Percentiles rank a stretch among this genome's conserved stretches.
Evolutionary conservation across 2,329 filamentous ascomycete genomes (phyloP).

Genomic region (Aspergillus fumigatus): DNA sequence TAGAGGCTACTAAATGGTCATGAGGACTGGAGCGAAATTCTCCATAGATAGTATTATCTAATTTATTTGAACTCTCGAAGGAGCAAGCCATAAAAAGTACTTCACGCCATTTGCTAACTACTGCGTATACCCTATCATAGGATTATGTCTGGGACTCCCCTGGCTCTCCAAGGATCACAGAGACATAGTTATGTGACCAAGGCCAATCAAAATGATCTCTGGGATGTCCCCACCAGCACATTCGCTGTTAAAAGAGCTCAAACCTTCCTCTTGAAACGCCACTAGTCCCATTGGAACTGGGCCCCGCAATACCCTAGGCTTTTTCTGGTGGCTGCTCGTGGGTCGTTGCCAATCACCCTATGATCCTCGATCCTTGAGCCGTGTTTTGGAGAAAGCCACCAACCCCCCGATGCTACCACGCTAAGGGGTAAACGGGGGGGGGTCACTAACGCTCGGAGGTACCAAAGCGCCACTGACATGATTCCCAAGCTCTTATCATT

Average conservation of each 20-base stretch:
- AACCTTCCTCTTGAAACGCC: constrained; percentile 17
- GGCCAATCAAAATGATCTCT: background rate
- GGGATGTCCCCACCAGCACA: background rate
- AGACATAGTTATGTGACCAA: background rate
- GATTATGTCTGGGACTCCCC: background rate
- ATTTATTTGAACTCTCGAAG: too few species aligned
- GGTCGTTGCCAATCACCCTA: constrained; percentile 9
- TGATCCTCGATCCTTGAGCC: constrained; percentile 7
- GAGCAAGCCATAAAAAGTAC: background rate
- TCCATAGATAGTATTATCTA: too few species aligned
- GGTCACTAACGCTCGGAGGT: too few species aligned
- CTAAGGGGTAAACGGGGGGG: too few species aligned
- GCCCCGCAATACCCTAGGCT: constrained; percentile 7
- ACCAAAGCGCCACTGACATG: background rate
- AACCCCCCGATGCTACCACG: background rate
- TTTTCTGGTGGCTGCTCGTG: constrained; percentile 8
- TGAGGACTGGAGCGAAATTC: background rate
- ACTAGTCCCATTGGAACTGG: constrained; percentile 8
- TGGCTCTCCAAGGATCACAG: background rate
- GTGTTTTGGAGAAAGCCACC: background rate
- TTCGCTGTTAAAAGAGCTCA: background rate
- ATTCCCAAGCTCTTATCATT: background rate
- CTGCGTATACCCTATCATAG: background rate
- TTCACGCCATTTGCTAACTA: background rate
- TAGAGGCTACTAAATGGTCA: background rate